Base-by-base conservation (phyloP, 139 green algal species). In the Ostreobium quekettii region DNA sequence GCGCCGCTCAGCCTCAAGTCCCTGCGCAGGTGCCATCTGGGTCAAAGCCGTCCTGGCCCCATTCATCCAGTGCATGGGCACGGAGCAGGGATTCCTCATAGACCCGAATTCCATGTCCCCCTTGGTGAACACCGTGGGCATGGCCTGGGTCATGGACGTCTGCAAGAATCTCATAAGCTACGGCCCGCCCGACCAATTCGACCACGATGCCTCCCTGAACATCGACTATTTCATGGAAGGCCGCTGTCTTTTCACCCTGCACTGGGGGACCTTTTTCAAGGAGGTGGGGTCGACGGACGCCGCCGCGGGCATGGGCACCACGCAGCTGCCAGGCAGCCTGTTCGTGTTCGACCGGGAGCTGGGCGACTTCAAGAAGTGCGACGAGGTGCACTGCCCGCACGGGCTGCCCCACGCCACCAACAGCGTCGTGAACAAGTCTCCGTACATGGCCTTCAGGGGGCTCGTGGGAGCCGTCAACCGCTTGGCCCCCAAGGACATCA, bases 201-300 rank as follows among this genome's bases (percentile, higher is more conserved):
- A 47, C 4, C 4, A 11, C 4, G 26, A 33, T 22, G 26, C 36
- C 30, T 30, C 48, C 11, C 7, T n/a, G 15, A 70, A 6, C 33
- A 24, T 19, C 22, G 63, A 57, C 24, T 26, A 36, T 29, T 77
- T 77, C 39, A 24, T 30, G 5, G 42, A 48, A 1, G 65, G 65
- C 3, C 31, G 60, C 0, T 77, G 71, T 35, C 7, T 36, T 3
- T 15, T 77, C 36, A 64, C 71, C 3, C 67, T 77, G 6, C 39
- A 42, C 31, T 74, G 64, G 64, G 64, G 53, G 0, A 42, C 71
- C 2, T 0, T 74, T 31, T 74, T 77, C 39, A 71, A 77, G 42
- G 24, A 66, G 26, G 42, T 5, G 8, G 11, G 42, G 11, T 31
- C 31, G 29, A 66, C 28, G 31, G 24, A 42, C n/a, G n/a, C 11